A percentile compares a stretch with the other conserved stretches of the same genome.
Conservation (phyloP, 1,284 basidiomycete genomes). For the Rhodotorula sp. region DNA sequence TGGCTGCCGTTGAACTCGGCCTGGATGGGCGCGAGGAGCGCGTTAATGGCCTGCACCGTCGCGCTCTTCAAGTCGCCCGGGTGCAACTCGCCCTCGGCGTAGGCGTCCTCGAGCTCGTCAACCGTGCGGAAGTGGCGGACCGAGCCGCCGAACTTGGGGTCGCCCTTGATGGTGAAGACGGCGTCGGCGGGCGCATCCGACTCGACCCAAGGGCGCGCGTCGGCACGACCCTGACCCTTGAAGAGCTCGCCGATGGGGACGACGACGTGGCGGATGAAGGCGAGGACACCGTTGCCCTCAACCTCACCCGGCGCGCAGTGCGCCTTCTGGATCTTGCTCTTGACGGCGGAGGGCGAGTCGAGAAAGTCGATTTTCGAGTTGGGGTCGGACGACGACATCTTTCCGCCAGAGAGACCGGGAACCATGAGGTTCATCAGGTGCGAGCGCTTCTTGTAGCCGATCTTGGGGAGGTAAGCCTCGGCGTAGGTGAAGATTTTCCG, state of each 20-base stretch:
- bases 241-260: constrained; percentile 80
- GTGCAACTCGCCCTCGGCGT: constrained; percentile 73
- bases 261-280: constrained; percentile 83
- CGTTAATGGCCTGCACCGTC: constrained; percentile 72
- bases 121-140: constrained; percentile 52
- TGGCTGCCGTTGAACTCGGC: constrained; percentile 66
- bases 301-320: constrained; percentile 94
- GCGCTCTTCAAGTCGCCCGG: constrained; percentile 86
- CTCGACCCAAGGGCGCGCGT: constrained; percentile 33
- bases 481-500: constrained; percentile 99
- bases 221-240: constrained; percentile 45
- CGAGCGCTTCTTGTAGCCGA: constrained; percentile 92
- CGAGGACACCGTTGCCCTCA: constrained; percentile 84
- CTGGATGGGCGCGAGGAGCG: constrained; percentile 79
- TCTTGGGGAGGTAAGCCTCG: constrained; percentile 85
- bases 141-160: constrained; percentile 37
- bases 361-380: constrained; percentile 98
- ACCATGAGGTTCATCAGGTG: constrained; percentile 99
- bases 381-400: constrained; percentile 98
- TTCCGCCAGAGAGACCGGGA: constrained; percentile 87
- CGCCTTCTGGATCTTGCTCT: constrained; percentile 86
- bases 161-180: constrained; percentile 35
- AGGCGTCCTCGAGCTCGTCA: constrained; percentile 76
- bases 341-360: constrained; percentile 77
- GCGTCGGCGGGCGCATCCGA: constrained; percentile 47